A percentile compares a stretch with the other conserved stretches of the same genome.
phyloP scores from a whole-genome alignment of 2,329 filamentous ascomycete species.

The Trichoderma sp. region DNA sequence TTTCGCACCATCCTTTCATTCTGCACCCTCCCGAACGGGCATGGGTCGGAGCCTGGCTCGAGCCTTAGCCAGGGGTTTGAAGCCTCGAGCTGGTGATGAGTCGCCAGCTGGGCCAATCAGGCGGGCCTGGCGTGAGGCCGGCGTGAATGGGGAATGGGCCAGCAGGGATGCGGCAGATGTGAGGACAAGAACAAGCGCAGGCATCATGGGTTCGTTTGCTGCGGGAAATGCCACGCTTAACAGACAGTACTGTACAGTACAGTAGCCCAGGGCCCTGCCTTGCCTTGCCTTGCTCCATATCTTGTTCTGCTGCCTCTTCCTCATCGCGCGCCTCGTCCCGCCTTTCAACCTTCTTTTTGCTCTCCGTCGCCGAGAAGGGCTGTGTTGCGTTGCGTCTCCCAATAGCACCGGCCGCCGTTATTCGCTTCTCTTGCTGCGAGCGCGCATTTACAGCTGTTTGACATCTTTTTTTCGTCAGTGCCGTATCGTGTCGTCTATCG shows the following conservation, averaged over 20 bases:
- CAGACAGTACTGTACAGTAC: not conserved
- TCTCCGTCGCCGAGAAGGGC: slow-evolving; percentile 16
- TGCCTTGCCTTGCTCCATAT: not conserved
- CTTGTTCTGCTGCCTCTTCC: not conserved
- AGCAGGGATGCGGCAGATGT: not conserved
- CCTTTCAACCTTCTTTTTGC: slow-evolving; percentile 1
- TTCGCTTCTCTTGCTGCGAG: slow-evolving; percentile 10
- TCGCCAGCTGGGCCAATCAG: not conserved
- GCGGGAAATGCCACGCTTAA: not conserved
- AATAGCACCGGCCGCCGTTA: slow-evolving; percentile 2
- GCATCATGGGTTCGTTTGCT: slow-evolving; percentile 3
- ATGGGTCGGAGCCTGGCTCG: not conserved
- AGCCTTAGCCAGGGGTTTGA: slow-evolving; percentile 21
- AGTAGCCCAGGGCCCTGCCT: not conserved
- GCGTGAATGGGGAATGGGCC: not conserved
- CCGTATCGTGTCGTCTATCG: not conserved
- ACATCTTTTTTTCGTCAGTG: not conserved
- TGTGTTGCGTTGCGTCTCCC: slow-evolving; percentile 7
- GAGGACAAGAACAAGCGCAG: not conserved
- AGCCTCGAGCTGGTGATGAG: slow-evolving; percentile 2
- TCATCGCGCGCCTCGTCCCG: not conserved
- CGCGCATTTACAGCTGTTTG: not conserved
- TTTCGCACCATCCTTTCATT: slow-evolving; percentile 14
- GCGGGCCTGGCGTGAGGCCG: not conserved
- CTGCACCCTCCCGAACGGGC: slow-evolving; percentile 20